Conservation (phyloP, 2,329 filamentous ascomycete species). For the Aspergillus sp. region DNA sequence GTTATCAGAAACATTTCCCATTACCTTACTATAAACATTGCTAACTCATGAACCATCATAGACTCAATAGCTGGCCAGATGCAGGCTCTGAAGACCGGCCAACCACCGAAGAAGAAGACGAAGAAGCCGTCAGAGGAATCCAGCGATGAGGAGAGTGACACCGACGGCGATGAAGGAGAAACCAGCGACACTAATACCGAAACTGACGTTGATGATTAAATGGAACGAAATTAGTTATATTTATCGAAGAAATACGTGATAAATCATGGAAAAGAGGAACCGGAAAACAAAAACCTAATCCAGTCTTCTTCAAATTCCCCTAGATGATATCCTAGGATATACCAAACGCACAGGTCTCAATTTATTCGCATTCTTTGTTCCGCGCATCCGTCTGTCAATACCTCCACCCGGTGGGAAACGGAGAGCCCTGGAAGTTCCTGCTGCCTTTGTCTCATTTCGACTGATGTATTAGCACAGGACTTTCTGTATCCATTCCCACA, state of each 20-base stretch:
- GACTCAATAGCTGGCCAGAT: constrained; percentile 90
- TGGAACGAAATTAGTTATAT: not conserved
- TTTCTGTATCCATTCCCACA: not conserved
- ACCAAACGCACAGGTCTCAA: too few species aligned
- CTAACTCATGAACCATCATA: constrained; percentile 37
- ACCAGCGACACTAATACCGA: constrained; percentile 64
- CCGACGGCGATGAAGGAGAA: constrained; percentile 61
- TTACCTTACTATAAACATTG: constrained; percentile 17
- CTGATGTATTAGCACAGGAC: not conserved
- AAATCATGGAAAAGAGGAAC: not conserved
- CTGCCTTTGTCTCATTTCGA: not conserved
- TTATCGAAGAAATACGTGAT: not conserved
- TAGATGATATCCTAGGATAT: too few species aligned
- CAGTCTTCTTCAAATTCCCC: not conserved
- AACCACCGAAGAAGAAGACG: constrained; percentile 60
- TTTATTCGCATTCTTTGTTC: not conserved
- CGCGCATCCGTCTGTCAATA: too few species aligned
- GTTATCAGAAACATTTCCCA: constrained; percentile 32
- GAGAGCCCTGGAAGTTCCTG: too few species aligned
- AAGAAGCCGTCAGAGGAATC: constrained; percentile 56
- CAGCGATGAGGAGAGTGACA: constrained; percentile 63
- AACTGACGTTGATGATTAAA: constrained; percentile 72
- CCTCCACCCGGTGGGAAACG: too few species aligned
- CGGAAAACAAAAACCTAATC: not conserved
- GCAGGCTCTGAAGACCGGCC: constrained; percentile 75